These are phyloP conservation scores for Persicaria tinctoria DNA, from an alignment of 148 eudicot genomes.

Conservation along the genomic window DNA sequence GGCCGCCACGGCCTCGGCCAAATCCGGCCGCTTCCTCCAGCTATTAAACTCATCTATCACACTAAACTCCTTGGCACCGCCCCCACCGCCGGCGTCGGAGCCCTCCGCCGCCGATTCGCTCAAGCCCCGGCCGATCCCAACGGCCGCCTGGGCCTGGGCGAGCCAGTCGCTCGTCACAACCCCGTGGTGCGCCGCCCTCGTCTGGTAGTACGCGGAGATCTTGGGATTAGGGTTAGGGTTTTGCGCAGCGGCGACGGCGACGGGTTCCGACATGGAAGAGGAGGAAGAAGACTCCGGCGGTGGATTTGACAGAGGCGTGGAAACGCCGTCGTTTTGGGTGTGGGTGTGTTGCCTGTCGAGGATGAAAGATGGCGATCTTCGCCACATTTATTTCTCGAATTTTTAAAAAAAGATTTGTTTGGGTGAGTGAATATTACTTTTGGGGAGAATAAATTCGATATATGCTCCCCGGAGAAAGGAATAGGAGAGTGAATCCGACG, in stretches of 20 bases:
- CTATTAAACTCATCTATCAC: slow-evolving; percentile 80
- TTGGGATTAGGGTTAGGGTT: slow-evolving; percentile 56
- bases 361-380: slow-evolving; percentile 81
- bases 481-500: background rate
- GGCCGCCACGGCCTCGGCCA: slow-evolving; percentile 98
- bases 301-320: slow-evolving; percentile 20
- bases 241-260: slow-evolving; percentile 18
- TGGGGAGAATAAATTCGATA: background rate
- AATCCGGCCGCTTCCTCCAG: slow-evolving; percentile 87
- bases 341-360: slow-evolving; percentile 35
- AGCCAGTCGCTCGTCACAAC: slow-evolving; percentile 97
- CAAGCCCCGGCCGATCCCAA: slow-evolving; percentile 15
- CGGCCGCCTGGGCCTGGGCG: slow-evolving; percentile 88
- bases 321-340: slow-evolving; percentile 37
- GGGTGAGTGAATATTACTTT: background rate
- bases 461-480: background rate
- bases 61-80: slow-evolving; percentile 32
- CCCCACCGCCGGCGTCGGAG: slow-evolving; percentile 14
- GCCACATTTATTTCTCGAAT: slow-evolving; percentile 47
- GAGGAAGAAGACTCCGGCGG: slow-evolving; percentile 17
- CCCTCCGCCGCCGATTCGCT: slow-evolving; percentile 18
- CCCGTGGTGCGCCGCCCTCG: slow-evolving; percentile 80
- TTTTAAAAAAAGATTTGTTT: background rate
- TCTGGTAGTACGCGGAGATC: slow-evolving; percentile 79
- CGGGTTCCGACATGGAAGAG: slow-evolving; percentile 41